phyloP scores from a whole-genome alignment of 371 early-diverging fungal genomes.

The Actinomucor elegans region DNA sequence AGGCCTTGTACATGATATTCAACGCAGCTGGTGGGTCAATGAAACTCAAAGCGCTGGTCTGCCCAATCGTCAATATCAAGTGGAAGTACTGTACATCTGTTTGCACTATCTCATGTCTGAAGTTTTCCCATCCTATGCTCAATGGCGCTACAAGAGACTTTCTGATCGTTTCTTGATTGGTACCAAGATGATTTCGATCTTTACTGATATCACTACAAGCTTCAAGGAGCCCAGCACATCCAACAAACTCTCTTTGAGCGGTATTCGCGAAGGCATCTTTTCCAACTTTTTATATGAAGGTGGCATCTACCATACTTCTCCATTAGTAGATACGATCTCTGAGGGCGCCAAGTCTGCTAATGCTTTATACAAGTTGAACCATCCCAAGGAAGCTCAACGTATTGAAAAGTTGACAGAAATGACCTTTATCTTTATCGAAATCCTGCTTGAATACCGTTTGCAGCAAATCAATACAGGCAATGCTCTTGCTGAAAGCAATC shows the following conservation, averaged over 20 bases:
- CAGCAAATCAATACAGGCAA: slow-evolving; percentile 20
- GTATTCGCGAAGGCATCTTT: slow-evolving; percentile 32
- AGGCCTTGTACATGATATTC: slow-evolving; percentile 38
- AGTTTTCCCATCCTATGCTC: slow-evolving; percentile 41
- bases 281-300: slow-evolving; percentile 40
- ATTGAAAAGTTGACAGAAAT: slow-evolving; percentile 35
- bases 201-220: slow-evolving; percentile 32
- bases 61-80: slow-evolving; percentile 18
- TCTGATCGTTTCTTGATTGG: slow-evolving; percentile 46
- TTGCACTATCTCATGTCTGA: slow-evolving; percentile 42
- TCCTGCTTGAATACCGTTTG: slow-evolving; percentile 31
- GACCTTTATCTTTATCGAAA: slow-evolving; percentile 34
- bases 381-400: slow-evolving; percentile 33
- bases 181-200: slow-evolving; percentile 32
- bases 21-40: slow-evolving; percentile 35
- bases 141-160: slow-evolving; percentile 43
- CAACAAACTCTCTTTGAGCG: slow-evolving; percentile 11
- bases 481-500: not conserved
- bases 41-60: not conserved
- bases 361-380: slow-evolving; percentile 21
- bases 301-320: slow-evolving; percentile 34
- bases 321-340: slow-evolving; percentile 33
- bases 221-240: slow-evolving; percentile 10
- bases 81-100: slow-evolving; percentile 30
- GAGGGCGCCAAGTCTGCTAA: slow-evolving; percentile 37